Conservation (phyloP, 176 grass and related monocot species). For the Bolboschoenus planiculmis region DNA sequence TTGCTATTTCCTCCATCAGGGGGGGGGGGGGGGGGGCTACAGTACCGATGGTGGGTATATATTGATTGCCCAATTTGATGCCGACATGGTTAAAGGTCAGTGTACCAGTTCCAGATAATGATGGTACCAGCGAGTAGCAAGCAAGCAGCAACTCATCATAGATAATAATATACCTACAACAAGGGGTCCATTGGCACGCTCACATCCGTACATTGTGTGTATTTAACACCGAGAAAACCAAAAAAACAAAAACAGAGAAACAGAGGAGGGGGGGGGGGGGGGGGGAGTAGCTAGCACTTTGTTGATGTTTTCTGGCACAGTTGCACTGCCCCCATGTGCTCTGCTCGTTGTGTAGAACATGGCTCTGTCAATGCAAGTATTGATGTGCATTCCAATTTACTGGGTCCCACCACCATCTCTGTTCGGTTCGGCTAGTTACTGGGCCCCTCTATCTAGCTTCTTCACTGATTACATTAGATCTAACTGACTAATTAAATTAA, state of each 20-base stretch:
- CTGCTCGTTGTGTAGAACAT: neutral
- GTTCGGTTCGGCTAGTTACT: neutral
- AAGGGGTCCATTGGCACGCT: neutral
- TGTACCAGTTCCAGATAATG: neutral
- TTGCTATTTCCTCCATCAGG: no score
- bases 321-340: conserved; percentile 4
- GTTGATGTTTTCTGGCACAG: neutral
- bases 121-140: neutral
- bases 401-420: neutral
- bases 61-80: conserved; percentile 9
- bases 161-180: neutral
- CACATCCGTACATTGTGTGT: neutral
- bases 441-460: no score
- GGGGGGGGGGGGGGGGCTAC: no score
- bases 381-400: neutral
- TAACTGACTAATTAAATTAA: neutral
- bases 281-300: neutral
- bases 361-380: conserved; percentile 8
- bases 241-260: neutral
- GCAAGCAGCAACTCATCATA: no score
- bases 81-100: neutral
- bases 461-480: neutral
- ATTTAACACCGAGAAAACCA: neutral
- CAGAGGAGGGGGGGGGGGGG: neutral
- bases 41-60: neutral